Conservation (phyloP, 2,329 filamentous ascomycete species). For the Aschersonia sp. region DNA sequence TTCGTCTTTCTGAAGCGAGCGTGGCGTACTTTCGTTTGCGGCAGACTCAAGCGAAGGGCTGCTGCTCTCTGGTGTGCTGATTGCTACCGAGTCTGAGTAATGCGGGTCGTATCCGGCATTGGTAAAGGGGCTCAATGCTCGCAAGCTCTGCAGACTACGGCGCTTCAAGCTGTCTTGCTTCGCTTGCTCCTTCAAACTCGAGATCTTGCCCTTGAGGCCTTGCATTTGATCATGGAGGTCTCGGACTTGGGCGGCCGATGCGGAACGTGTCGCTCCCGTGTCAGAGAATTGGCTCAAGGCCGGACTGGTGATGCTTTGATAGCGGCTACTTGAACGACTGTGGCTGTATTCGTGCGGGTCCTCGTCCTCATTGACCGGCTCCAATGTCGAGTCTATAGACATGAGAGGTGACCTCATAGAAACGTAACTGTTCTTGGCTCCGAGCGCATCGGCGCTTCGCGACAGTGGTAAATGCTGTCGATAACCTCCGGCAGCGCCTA, state of each 20-base stretch:
- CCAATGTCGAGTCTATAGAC: constrained; percentile 28
- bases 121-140: constrained; percentile 67
- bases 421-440: constrained; percentile 12
- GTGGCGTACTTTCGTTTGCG: background rate
- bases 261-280: constrained; percentile 43
- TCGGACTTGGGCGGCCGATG: constrained; percentile 59
- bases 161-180: constrained; percentile 66
- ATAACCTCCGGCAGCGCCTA: constrained; percentile 43
- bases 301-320: constrained; percentile 28
- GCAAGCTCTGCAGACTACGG: constrained; percentile 59
- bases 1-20: background rate
- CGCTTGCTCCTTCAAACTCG: constrained; percentile 61
- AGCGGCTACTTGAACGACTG: constrained; percentile 16
- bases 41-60: background rate
- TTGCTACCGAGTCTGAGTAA: constrained; percentile 6
- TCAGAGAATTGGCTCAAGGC: constrained; percentile 26
- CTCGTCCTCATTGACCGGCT: constrained; percentile 38
- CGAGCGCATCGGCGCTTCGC: constrained; percentile 27
- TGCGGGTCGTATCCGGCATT: constrained; percentile 34
- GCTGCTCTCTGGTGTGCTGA: constrained; percentile 6
- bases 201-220: constrained; percentile 73
- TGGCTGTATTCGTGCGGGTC: constrained; percentile 11
- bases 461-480: constrained; percentile 31
- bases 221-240: constrained; percentile 73
- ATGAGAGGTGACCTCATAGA: constrained; percentile 21